Conservation (phyloP, 2,329 filamentous ascomycete species). For the Aureobasidium sp. region DNA sequence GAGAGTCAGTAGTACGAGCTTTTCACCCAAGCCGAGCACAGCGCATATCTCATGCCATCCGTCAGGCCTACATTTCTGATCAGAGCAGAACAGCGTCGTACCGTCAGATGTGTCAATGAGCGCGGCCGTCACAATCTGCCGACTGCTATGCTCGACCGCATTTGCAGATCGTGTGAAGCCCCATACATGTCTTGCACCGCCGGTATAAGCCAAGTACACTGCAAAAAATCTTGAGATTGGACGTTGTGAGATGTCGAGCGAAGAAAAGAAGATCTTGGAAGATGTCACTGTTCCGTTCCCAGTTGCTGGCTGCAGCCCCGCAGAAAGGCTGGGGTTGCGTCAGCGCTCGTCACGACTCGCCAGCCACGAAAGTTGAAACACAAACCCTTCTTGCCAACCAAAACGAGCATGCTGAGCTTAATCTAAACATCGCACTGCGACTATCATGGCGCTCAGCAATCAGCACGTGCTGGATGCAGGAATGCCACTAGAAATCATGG, state of each 20-base stretch:
- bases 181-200: not conserved
- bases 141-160: no score
- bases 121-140: no score
- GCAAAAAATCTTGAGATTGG: not conserved
- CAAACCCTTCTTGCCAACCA: not conserved
- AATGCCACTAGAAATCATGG: not conserved
- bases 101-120: no score
- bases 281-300: not conserved
- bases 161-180: not conserved
- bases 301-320: not conserved
- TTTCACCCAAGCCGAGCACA: no score
- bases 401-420: not conserved
- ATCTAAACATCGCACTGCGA: not conserved
- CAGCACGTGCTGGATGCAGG: not conserved
- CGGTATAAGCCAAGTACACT: not conserved
- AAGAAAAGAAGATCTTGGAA: not conserved
- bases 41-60: no score
- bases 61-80: no score
- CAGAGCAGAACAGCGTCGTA: no score
- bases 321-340: conserved; percentile 2
- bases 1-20: no score
- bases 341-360: conserved; percentile 3
- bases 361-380: not conserved
- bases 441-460: not conserved
- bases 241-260: not conserved